A percentile compares a stretch with the other conserved stretches of the same genome.
These are phyloP conservation scores for Tolypocladium inflatum DNA, from an alignment of 2,329 filamentous ascomycete species.

Conservation along the genomic window DNA sequence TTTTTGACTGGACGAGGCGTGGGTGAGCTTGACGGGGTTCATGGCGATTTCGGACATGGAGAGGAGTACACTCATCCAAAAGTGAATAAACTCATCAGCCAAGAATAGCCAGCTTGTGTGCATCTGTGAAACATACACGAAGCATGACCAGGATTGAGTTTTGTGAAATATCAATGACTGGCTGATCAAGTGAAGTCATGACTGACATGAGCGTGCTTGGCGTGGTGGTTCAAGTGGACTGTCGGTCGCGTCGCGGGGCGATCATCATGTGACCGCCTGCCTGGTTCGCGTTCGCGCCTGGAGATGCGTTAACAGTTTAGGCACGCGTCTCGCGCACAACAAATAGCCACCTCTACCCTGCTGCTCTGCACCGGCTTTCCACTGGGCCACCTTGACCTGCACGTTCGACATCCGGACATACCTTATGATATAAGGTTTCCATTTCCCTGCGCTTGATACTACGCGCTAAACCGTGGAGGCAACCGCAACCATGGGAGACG, in stretches of 20 bases:
- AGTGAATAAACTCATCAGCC: background rate
- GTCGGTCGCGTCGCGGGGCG: background rate
- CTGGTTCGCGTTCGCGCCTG: conserved; percentile 21
- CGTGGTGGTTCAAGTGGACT: background rate
- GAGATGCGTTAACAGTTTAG: background rate
- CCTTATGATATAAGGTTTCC: background rate
- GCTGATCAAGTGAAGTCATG: background rate
- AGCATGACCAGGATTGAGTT: background rate
- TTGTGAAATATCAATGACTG: background rate
- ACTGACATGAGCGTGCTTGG: background rate
- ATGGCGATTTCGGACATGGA: background rate
- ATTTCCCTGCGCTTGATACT: background rate
- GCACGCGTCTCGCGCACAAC: conserved; percentile 6
- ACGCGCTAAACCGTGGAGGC: background rate
- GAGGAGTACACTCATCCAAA: background rate
- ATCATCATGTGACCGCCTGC: conserved; percentile 25
- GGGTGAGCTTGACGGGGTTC: background rate
- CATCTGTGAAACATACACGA: background rate
- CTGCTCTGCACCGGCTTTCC: background rate
- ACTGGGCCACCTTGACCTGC: background rate
- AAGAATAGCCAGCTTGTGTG: background rate
- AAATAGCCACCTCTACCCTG: background rate
- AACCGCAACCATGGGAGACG: conserved; percentile 18
- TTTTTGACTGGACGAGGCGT: background rate
- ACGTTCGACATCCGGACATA: background rate